Base-by-base conservation (phyloP, 2,329 filamentous ascomycete species). In the Neopestalotiopsis sp. region DNA sequence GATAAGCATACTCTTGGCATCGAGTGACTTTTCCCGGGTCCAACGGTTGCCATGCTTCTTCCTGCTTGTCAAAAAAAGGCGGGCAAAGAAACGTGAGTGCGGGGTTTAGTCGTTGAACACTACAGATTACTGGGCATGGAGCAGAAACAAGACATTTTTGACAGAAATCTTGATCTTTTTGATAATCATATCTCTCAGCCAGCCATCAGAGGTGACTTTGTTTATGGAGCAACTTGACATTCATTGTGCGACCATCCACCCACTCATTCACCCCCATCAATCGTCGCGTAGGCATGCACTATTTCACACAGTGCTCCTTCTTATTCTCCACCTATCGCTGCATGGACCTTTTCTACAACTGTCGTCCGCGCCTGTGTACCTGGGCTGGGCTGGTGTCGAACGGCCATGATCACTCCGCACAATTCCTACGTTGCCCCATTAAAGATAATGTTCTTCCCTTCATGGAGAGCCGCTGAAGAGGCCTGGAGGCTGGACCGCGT, bases 1-100 rank as follows among this genome's bases (percentile, higher is more conserved):
- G 42, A 40, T 30, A 59, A 67, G 59, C 65, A 60, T n/a, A 42
- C 65, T 52, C 45, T 67, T 67, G 65, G 65, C 65, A 52, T 42
- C 42, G 56, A 66, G 12, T 45, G 34, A 20, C 57, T 62, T 20
- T 66, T 34, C n/a, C 34, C 65, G 58, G 56, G 45, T 34, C 24
- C 24, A 61, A 59, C 52, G 52, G 65, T 67, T 24, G 9, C 45
- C 10, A 20, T 52, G 45, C 45, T 24, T 52, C n/a, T 52, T 52
- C 24, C 34, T 38, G 34, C 34, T 38, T 38, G 34, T 38, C 34
- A 38, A 10, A 28, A 28, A 28, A 28, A 28, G 34, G 10, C 34
- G 34, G 34, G 34, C 34, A 38, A 38, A 38, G 34, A 7, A 38
- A 38, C 24, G 24, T 38, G 34, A 38, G 34, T 38, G 34, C 34